Conservation (phyloP, 225 moss, liverwort and hornwort species). For the Antitrichia curtipendula region DNA sequence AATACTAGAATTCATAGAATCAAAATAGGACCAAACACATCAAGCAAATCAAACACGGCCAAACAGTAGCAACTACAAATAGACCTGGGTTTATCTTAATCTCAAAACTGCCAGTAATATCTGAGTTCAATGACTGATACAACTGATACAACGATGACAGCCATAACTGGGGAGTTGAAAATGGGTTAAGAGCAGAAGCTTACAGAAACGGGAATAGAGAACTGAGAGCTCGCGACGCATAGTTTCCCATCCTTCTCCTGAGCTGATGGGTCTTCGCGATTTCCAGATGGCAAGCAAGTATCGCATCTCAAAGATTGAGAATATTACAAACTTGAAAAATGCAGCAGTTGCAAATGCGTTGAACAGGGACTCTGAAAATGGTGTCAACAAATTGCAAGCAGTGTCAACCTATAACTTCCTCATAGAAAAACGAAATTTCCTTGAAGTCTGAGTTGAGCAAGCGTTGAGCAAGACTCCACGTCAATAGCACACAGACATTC, state of each 20-base stretch:
- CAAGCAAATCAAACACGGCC: background rate
- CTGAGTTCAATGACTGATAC: background rate
- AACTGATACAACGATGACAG: background rate
- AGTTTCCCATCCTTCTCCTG: slow-evolving; percentile 95
- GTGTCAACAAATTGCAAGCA: background rate
- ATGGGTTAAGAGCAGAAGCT: slow-evolving; percentile 3
- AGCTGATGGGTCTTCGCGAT: slow-evolving; percentile 73
- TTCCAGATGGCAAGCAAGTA: slow-evolving; percentile 97
- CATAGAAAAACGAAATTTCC: background rate
- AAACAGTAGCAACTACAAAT: background rate
- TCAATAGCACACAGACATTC: background rate
- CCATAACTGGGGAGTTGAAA: background rate
- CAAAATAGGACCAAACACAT: background rate
- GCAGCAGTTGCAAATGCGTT: slow-evolving; percentile 97
- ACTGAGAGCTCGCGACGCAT: slow-evolving; percentile 98
- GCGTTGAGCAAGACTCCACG: background rate
- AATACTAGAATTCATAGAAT: background rate
- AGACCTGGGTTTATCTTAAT: background rate
- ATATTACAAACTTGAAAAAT: slow-evolving; percentile 98
- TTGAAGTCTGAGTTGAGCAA: background rate
- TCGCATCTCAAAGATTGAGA: slow-evolving; percentile 98
- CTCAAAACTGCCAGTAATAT: background rate
- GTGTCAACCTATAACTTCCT: background rate
- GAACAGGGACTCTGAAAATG: slow-evolving; percentile 79
- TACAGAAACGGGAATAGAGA: slow-evolving; percentile 94